Conservation (phyloP, 768 basidiomycete species). For the Boletellus ananiceps region DNA sequence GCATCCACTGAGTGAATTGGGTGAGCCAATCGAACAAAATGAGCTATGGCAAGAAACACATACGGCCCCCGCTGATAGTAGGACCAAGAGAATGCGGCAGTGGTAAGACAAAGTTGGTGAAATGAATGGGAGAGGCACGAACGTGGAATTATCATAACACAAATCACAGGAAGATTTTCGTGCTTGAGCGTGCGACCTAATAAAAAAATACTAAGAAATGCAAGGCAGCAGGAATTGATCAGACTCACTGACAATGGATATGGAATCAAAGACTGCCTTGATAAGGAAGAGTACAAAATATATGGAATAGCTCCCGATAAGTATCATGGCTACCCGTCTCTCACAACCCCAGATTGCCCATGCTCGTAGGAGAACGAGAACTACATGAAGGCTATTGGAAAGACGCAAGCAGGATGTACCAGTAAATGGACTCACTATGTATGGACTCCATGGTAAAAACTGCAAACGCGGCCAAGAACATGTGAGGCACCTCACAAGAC, state of each 20-base stretch:
- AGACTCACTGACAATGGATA: background rate
- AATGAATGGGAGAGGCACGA: background rate
- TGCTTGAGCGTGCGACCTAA: background rate
- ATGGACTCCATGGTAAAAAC: slow-evolving; percentile 9
- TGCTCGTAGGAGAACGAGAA: slow-evolving; percentile 16
- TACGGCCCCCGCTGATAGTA: background rate
- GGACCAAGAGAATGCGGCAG: no score
- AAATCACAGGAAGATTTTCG: background rate
- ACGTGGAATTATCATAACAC: background rate
- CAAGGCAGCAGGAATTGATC: background rate
- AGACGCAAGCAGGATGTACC: background rate
- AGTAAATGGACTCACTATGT: slow-evolving; percentile 7
- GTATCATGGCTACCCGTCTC: background rate
- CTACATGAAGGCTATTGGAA: background rate
- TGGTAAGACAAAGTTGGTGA: background rate
- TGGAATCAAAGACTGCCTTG: background rate
- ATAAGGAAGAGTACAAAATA: slow-evolving; percentile 5
- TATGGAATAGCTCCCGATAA: slow-evolving; percentile 6
- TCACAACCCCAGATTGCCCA: slow-evolving; percentile 19
- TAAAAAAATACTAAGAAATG: background rate
- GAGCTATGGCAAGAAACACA: background rate
- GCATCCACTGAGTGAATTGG: slow-evolving; percentile 3
- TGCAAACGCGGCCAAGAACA: background rate
- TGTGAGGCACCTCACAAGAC: slow-evolving; percentile 4
- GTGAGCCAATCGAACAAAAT: background rate